These are phyloP conservation scores for Hammondia hammondi DNA, from an alignment of 169 alveolate species.

Conservation along the genomic window DNA sequence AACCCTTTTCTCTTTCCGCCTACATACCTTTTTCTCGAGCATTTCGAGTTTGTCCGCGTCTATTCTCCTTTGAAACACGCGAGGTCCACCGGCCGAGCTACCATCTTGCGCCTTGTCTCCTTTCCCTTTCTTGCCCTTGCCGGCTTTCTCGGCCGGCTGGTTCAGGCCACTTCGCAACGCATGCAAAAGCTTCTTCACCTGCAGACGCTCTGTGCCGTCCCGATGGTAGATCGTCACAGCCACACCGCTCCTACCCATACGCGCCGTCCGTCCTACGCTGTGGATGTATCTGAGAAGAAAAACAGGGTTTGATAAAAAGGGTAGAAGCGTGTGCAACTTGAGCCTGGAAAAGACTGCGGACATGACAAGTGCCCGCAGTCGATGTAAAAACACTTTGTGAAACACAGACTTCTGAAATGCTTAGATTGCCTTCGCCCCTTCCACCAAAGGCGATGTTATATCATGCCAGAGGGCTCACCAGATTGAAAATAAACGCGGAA, in stretches of 20 bases:
- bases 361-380: no score
- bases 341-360: not conserved
- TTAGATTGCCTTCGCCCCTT: no score
- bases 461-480: no score
- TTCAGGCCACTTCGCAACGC: constrained; percentile 6
- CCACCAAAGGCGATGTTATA: no score
- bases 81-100: not conserved
- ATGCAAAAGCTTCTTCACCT: constrained; percentile 18
- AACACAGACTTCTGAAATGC: no score
- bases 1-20: not conserved
- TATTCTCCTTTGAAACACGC: constrained; percentile 31
- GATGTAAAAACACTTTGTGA: no score
- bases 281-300: constrained; percentile 82
- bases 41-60: constrained; percentile 27
- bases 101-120: not conserved
- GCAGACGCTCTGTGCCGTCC: constrained; percentile 13
- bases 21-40: constrained; percentile 23
- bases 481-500: no score
- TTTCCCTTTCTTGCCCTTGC: not conserved
- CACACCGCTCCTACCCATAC: constrained; percentile 88
- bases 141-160: not conserved
- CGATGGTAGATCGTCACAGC: constrained; percentile 57
- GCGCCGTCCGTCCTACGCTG: constrained; percentile 92
- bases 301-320: not conserved
- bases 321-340: not conserved